Evolutionary conservation across 1,284 basidiomycete genomes (phyloP).

Genomic region (Fistulina hepatica): DNA sequence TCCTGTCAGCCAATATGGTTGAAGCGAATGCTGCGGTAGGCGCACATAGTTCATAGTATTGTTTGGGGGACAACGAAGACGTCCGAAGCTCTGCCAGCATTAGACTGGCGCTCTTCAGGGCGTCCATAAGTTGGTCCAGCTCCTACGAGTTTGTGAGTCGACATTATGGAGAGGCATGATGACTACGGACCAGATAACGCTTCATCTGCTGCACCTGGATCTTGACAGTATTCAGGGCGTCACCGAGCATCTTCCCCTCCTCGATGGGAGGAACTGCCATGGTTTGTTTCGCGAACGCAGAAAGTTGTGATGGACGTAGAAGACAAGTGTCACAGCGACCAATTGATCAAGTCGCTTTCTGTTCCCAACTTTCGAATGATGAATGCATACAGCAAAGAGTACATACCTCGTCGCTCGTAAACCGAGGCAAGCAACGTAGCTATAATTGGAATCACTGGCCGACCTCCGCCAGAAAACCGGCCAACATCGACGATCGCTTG

Average conservation of each 20-base stretch:
- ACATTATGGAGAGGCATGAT: neutral
- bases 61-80: constrained; percentile 84
- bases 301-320: no score
- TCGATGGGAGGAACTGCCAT: constrained; percentile 39
- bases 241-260: constrained; percentile 73
- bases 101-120: constrained; percentile 85
- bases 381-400: no score
- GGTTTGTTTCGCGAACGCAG: no score
- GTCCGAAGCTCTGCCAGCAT: constrained; percentile 94
- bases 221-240: constrained; percentile 80
- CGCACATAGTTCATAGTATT: constrained; percentile 94
- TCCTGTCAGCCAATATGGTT: constrained; percentile 9
- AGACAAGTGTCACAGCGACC: no score
- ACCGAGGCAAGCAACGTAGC: no score
- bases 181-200: constrained; percentile 66
- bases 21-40: constrained; percentile 13
- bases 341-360: no score
- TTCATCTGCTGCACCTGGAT: constrained; percentile 92
- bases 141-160: constrained; percentile 40
- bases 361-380: no score
- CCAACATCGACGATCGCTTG: no score
- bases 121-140: constrained; percentile 93
- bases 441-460: no score
- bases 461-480: no score
- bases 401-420: no score